phyloP scores from a whole-genome alignment of 805 yeast species.

The Scheffersomyces amazonensis region DNA sequence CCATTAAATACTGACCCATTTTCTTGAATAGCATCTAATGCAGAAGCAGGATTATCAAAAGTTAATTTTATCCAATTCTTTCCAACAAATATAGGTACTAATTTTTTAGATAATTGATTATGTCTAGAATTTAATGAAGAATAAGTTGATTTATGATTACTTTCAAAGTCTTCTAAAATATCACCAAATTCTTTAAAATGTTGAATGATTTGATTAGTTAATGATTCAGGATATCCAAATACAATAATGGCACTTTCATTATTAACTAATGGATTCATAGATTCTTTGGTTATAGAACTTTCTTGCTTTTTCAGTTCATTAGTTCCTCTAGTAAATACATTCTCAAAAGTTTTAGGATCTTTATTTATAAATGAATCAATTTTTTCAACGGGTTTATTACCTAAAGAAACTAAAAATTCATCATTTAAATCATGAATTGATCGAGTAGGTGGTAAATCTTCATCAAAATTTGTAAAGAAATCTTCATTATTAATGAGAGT shows the following conservation, averaged over 20 bases:
- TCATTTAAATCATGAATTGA: conserved; percentile 50
- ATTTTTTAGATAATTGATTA: conserved; percentile 9
- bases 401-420: conserved; percentile 34
- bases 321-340: conserved; percentile 40
- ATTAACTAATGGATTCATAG: conserved; percentile 20
- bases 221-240: conserved; percentile 83
- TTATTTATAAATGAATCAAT: conserved; percentile 41
- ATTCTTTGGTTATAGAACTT: background rate
- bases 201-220: conserved; percentile 62
- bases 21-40: conserved; percentile 80
- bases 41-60: conserved; percentile 70
- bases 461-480: conserved; percentile 22
- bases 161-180: conserved; percentile 71
- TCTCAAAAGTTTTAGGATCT: conserved; percentile 44
- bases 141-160: conserved; percentile 11
- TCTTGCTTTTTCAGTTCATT: conserved; percentile 1
- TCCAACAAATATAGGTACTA: conserved; percentile 76
- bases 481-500: conserved; percentile 26
- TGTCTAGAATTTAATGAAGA: conserved; percentile 6
- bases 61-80: conserved; percentile 90
- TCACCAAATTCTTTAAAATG: conserved; percentile 79
- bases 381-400: conserved; percentile 30
- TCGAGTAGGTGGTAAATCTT: conserved; percentile 48
- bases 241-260: conserved; percentile 71
- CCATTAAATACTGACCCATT: conserved; percentile 74